Evolutionary conservation across 1,284 basidiomycete genomes (phyloP).

Genomic region (Xerocomus cyaneibrunnescens): DNA sequence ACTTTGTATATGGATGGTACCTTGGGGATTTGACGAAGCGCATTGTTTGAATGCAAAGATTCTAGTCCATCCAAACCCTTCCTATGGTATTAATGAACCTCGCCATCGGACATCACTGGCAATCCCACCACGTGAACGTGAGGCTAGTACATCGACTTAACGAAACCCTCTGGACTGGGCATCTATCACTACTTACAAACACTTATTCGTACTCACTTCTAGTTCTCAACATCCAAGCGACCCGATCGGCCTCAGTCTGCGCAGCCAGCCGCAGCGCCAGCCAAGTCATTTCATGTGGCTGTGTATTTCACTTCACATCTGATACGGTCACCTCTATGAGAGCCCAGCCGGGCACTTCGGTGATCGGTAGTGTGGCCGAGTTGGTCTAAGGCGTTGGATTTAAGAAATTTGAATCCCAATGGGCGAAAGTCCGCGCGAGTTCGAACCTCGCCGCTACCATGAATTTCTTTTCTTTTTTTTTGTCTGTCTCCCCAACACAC

Average conservation of each 20-base stretch:
- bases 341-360: neutral
- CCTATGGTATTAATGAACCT: too few relatives aligned
- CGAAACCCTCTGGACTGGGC: too few relatives aligned
- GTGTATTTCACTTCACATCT: neutral
- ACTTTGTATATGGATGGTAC: constrained; percentile 14
- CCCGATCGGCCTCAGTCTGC: neutral
- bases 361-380: constrained; percentile 72
- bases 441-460: constrained; percentile 81
- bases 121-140: too few relatives aligned
- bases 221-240: too few relatives aligned
- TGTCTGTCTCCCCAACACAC: too few relatives aligned
- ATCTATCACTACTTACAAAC: too few relatives aligned
- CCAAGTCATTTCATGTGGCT: neutral
- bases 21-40: neutral
- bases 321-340: neutral
- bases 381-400: constrained; percentile 84
- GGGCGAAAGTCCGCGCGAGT: constrained; percentile 75
- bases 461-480: neutral
- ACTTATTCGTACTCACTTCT: too few relatives aligned
- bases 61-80: neutral
- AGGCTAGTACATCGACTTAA: too few relatives aligned
- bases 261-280: neutral
- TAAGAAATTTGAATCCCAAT: constrained; percentile 73
- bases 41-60: neutral
- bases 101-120: too few relatives aligned